Conservation (phyloP, 2,329 filamentous ascomycete species). For the Epichloe hybrida region DNA sequence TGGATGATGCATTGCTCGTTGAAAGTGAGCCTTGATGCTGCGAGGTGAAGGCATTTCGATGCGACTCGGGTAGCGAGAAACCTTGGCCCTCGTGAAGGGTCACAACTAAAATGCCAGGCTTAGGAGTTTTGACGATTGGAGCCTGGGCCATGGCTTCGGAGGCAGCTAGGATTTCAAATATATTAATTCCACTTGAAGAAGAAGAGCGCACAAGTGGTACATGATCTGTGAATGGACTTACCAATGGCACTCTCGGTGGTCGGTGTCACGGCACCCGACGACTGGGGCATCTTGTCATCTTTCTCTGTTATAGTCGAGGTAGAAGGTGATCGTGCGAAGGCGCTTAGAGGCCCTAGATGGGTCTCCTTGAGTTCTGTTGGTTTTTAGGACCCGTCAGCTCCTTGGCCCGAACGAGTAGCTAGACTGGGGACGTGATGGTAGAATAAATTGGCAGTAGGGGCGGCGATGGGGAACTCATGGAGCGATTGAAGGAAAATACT, state of each 20-base stretch:
- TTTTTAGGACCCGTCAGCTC: slow-evolving; percentile 1
- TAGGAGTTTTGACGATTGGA: slow-evolving; percentile 53
- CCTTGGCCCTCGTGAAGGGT: slow-evolving; percentile 88
- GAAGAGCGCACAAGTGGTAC: background rate
- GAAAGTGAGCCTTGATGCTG: slow-evolving; percentile 65
- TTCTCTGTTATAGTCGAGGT: slow-evolving; percentile 73
- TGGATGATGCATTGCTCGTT: slow-evolving; percentile 39
- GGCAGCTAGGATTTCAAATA: slow-evolving; percentile 41
- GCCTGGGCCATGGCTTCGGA: slow-evolving; percentile 73
- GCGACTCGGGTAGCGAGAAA: slow-evolving; percentile 83
- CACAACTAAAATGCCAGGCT: slow-evolving; percentile 91
- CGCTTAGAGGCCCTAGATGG: slow-evolving; percentile 79
- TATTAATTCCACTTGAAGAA: background rate
- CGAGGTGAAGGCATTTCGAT: slow-evolving; percentile 63
- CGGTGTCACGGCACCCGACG: slow-evolving; percentile 41
- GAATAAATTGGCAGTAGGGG: background rate
- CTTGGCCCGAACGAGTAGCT: background rate
- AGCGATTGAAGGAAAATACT: background rate
- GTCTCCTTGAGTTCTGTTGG: slow-evolving; percentile 77
- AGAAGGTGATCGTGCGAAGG: slow-evolving; percentile 84
- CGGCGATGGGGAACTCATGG: background rate
- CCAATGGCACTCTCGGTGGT: slow-evolving; percentile 64
- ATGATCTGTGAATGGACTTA: slow-evolving; percentile 26
- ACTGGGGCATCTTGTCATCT: slow-evolving; percentile 42
- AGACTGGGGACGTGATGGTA: background rate